Evolutionary conservation across 192 early-diverging fungal species (phyloP).

Genomic region (Umbelopsis isabellina): DNA sequence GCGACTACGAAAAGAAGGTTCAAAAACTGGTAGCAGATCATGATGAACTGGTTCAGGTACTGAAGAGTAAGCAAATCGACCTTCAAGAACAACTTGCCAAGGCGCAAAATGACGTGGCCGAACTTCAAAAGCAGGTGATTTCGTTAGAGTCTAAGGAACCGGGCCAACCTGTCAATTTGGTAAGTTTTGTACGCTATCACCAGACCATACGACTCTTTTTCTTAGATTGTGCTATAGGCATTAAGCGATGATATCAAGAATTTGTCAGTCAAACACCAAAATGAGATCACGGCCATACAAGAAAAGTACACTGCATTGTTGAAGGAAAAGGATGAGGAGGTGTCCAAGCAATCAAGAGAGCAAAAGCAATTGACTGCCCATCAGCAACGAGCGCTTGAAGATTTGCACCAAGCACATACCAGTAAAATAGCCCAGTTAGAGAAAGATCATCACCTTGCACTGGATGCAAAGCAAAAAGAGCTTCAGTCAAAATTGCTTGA

Average conservation of each 20-base stretch:
- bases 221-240: not conserved
- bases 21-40: not conserved
- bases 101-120: not conserved
- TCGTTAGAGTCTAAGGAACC: not conserved
- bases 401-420: slow-evolving; percentile 30
- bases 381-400: slow-evolving; percentile 39
- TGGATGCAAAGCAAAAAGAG: slow-evolving; percentile 30
- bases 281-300: not conserved
- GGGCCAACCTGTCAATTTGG: not conserved
- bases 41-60: not conserved
- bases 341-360: not conserved
- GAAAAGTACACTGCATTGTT: not conserved
- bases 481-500: slow-evolving; percentile 40
- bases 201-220: not conserved
- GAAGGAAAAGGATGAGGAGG: not conserved
- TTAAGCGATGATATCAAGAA: not conserved
- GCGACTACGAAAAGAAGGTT: not conserved
- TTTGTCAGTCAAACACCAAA: not conserved
- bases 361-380: slow-evolving; percentile 20
- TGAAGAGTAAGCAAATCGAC: slow-evolving; percentile 3
- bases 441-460: slow-evolving; percentile 9
- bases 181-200: not conserved
- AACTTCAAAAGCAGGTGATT: not conserved
- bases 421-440: slow-evolving; percentile 35
- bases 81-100: not conserved